A percentile compares a stretch with the other conserved stretches of the same genome.
Conservation (phyloP, 2,329 filamentous ascomycete species). For the Penicillium sclerotiorum region DNA sequence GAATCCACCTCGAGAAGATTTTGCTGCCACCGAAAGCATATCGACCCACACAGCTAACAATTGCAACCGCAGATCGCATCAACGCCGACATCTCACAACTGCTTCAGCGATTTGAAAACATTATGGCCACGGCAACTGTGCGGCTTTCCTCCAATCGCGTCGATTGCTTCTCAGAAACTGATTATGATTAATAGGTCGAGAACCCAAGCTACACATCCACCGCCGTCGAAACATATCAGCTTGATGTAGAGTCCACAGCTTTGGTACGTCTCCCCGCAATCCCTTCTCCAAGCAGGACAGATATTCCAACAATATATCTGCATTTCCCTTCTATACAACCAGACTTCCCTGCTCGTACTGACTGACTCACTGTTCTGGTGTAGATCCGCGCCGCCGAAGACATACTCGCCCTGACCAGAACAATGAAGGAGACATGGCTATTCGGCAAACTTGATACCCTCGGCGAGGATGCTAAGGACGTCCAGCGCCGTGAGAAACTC, state of each 20-base stretch:
- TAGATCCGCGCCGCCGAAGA: slow-evolving; percentile 66
- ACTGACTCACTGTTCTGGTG: neutral
- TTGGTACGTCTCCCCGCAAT: slow-evolving; percentile 53
- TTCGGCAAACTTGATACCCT: slow-evolving; percentile 66
- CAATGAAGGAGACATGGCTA: slow-evolving; percentile 68
- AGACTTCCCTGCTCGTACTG: neutral
- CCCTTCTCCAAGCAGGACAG: no score
- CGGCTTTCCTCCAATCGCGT: neutral
- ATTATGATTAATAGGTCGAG: slow-evolving; percentile 43
- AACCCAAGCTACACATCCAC: slow-evolving; percentile 57
- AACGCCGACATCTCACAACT: slow-evolving; percentile 49
- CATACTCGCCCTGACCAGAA: slow-evolving; percentile 61
- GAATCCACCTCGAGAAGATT: neutral
- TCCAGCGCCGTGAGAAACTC: slow-evolving; percentile 45
- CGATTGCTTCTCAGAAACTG: neutral
- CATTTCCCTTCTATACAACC: no score
- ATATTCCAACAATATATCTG: no score
- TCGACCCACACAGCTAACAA: neutral
- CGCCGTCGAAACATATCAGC: slow-evolving; percentile 60
- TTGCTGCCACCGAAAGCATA: no score
- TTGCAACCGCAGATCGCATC: slow-evolving; percentile 42
- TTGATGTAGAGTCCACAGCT: slow-evolving; percentile 61
- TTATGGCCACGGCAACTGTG: slow-evolving; percentile 58
- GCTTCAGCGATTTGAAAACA: slow-evolving; percentile 58
- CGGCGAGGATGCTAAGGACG: slow-evolving; percentile 45